Base-by-base conservation (phyloP, 1,284 basidiomycete genomes). In the Golubevia pallescens region DNA sequence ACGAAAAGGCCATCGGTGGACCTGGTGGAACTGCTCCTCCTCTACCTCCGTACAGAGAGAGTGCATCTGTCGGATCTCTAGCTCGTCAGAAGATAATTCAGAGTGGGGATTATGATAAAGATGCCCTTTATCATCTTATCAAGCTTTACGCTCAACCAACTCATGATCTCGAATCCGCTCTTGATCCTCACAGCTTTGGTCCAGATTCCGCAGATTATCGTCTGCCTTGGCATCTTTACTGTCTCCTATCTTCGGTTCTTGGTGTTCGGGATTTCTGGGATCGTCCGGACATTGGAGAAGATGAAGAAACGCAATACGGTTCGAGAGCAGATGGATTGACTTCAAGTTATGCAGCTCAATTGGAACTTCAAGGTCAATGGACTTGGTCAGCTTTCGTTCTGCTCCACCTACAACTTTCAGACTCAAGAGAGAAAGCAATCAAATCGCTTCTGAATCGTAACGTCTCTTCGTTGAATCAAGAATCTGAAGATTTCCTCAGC, bases 161-260 rank as follows among this genome's bases (percentile, higher is more conserved):
- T 0, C 84, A 88, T 58, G 83, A 88, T 0, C 86, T 90, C 21
- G 89, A 89, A 61, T 68, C 81, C 13, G 87, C 87, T n/a, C 84
- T 90, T 3, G 75, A 86, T 4, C 92, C 95, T 0, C 87, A 91
- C 34, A 92, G 92, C 48, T 94, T 93, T 78, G 90, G 91, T 0
- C 86, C 92, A 0, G 92, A 91, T 10, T 92, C 92, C 0, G 86
- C 90, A 20, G 95, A 97, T 85, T 92, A 91, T 81, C 90, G 93
- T 10, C 87, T 97, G 63, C 89, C 93, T 6, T 99, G 96, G 96
- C 95, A 98, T 86, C 85, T 98, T 32, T 97, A 96, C 84, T 90
- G 95, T 66, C 87, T 98, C 38, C 88, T 99, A 24, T 92, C 94
- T 2, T 90, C 92, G 23, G 92, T 92, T 61, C 89, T 98, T 85